A percentile compares a stretch with the other conserved stretches of the same genome.
phyloP scores from a whole-genome alignment of 2,329 filamentous ascomycete genomes.

The Fusarium pseudoanthophilum region DNA sequence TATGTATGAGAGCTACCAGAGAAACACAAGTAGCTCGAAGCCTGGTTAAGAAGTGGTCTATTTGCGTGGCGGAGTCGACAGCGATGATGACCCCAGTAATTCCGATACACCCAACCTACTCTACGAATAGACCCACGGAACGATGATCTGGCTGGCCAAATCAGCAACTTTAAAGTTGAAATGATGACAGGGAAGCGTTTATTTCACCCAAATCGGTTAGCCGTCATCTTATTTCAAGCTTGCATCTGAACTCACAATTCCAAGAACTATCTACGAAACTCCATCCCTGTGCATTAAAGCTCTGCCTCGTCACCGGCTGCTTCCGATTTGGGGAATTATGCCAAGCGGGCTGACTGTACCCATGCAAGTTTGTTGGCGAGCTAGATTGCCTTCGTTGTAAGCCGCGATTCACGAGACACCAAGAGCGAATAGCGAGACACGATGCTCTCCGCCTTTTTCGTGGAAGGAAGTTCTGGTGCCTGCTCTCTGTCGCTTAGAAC shows the following conservation, averaged over 20 bases:
- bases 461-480: rapidly evolving
- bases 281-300: neutral
- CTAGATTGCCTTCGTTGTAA: neutral
- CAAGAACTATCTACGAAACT: neutral
- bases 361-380: neutral
- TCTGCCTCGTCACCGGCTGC: neutral
- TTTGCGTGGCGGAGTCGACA: neutral
- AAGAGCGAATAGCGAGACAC: slow-evolving; percentile 4
- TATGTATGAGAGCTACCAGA: neutral
- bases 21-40: neutral
- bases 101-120: too few species aligned
- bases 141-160: neutral
- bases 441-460: neutral
- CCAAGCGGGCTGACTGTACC: neutral
- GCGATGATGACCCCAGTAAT: neutral
- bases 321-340: neutral
- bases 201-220: neutral
- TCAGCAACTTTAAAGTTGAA: neutral
- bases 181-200: neutral
- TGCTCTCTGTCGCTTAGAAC: neutral
- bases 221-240: neutral
- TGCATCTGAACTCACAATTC: neutral
- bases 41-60: neutral
- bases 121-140: neutral
- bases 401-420: neutral